Base-by-base conservation (phyloP, 148 eudicot genomes). In the Rhododendron williamsianum region DNA sequence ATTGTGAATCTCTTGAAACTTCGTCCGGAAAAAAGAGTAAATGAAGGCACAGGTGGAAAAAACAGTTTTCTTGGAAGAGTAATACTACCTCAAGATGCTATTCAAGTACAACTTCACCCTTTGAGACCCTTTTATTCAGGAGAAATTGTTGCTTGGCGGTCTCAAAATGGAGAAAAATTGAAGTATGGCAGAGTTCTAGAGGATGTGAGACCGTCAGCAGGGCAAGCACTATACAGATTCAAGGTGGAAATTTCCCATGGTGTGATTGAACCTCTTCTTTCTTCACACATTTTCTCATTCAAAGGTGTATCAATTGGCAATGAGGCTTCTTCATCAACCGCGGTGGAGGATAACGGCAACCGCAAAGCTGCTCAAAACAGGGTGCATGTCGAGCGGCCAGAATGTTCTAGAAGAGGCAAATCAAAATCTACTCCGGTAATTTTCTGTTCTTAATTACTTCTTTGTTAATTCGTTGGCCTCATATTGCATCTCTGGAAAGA, bases 101-200 rank as follows among this genome's bases (percentile, higher is more conserved):
- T 86, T 86, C 94, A 91, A 86, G 95, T 97, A 87, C 99, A 97
- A 69, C 92, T 97, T 84, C 99, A 95, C 87, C 99, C 99, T 77
- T 86, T 97, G 87, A 94, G 99, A 88, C 99, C 99, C 48, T 97
- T 92, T 85, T 97, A 97, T 89, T 91, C 87, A 77, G 98, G 98
- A 78, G 99, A 97, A 90, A 91, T 97, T 90, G 96, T 95, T 72
- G 98, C 99, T 86, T 97, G 98, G 99, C 92, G 97, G 88, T 88
- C 93, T 84, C 92, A 93, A 88, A 93, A 87, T 91, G 99, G 98
- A 87, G 98, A 97, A 83, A 97, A 93, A 86, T 86, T 97, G 92
- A 97, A 92, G 88, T 97, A 97, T 89, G 99, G 99, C 48, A 93
- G 93, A 92, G 92, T 95, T 92, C 89, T 92, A 11, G 98, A 93